A percentile compares a stretch with the other conserved stretches of the same genome.
Evolutionary conservation across 371 early-diverging fungal species (phyloP).

Genomic region (Synchytrium microbalum): DNA sequence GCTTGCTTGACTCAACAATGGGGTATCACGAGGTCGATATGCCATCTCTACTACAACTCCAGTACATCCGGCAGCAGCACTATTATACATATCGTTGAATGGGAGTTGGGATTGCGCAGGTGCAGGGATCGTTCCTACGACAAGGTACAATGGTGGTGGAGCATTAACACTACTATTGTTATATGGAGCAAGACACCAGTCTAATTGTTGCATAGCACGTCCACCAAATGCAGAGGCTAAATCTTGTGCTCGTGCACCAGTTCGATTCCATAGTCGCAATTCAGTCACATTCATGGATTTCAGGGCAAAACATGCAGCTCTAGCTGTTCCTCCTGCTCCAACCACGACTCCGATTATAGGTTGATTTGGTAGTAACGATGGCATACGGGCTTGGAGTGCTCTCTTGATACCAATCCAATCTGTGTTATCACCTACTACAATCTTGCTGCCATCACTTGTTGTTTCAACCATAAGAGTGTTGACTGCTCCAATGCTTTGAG

Average conservation of each 20-base stretch:
- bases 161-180: not conserved
- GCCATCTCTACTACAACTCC: slow-evolving; percentile 90
- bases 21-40: slow-evolving; percentile 80
- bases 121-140: slow-evolving; percentile 79
- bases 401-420: slow-evolving; percentile 85
- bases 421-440: slow-evolving; percentile 82
- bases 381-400: slow-evolving; percentile 1
- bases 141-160: slow-evolving; percentile 18
- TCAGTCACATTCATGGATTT: slow-evolving; percentile 59
- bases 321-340: slow-evolving; percentile 94
- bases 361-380: not conserved
- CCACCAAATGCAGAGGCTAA: slow-evolving; percentile 59
- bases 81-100: slow-evolving; percentile 43
- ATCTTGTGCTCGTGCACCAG: slow-evolving; percentile 58
- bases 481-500: slow-evolving; percentile 82
- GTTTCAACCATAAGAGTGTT: slow-evolving; percentile 65
- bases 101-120: slow-evolving; percentile 51
- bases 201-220: slow-evolving; percentile 11
- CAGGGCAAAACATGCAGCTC: slow-evolving; percentile 86
- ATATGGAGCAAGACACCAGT: slow-evolving; percentile 3
- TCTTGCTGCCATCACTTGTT: slow-evolving; percentile 21
- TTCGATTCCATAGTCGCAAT: slow-evolving; percentile 84
- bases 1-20: slow-evolving; percentile 43
- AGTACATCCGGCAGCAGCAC: slow-evolving; percentile 6
- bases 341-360: slow-evolving; percentile 59